Conservation (phyloP, 495 filamentous ascomycete genomes). For the Hypoxylon fuscum region DNA sequence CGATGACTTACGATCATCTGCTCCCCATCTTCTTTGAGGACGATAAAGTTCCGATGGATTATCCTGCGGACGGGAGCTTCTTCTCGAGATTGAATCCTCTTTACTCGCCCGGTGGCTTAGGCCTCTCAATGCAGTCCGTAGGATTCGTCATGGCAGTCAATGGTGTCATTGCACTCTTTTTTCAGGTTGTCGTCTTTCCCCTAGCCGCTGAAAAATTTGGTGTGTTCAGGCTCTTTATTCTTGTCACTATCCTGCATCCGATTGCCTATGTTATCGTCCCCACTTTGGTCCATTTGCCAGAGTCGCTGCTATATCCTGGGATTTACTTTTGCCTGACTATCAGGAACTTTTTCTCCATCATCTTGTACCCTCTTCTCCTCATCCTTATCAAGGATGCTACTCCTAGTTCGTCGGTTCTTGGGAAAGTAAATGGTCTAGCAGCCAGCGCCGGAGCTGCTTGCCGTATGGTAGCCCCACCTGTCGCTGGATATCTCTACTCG, state of each 20-base stretch:
- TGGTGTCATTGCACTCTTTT: constrained; percentile 79
- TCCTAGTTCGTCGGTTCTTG: constrained; percentile 70
- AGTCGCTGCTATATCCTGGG: constrained; percentile 65
- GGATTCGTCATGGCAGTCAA: constrained; percentile 84
- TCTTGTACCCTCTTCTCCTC: constrained; percentile 79
- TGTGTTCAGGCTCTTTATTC: constrained; percentile 74
- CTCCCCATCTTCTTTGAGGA: constrained; percentile 88
- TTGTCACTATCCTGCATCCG: constrained; percentile 79
- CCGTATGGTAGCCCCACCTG: constrained; percentile 77
- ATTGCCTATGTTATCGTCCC: constrained; percentile 80
- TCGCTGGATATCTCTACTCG: constrained; percentile 79
- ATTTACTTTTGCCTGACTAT: constrained; percentile 77
- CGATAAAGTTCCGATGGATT: constrained; percentile 49
- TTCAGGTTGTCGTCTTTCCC: constrained; percentile 81
- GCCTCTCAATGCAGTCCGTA: constrained; percentile 74
- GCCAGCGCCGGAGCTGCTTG: constrained; percentile 81
- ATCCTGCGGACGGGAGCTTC: constrained; percentile 20
- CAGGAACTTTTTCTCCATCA: constrained; percentile 78
- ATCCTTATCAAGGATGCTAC: constrained; percentile 88
- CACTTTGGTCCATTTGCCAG: constrained; percentile 69
- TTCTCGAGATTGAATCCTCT: constrained; percentile 50
- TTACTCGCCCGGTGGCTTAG: constrained; percentile 77
- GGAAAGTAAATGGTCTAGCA: constrained; percentile 83
- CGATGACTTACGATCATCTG: constrained; percentile 87
- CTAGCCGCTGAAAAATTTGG: constrained; percentile 74